Evolutionary conservation across 2,329 filamentous ascomycete genomes (phyloP), one percentile per base, ranked within the genome.

Genomic region (Colletotrichum aenigma): DNA sequence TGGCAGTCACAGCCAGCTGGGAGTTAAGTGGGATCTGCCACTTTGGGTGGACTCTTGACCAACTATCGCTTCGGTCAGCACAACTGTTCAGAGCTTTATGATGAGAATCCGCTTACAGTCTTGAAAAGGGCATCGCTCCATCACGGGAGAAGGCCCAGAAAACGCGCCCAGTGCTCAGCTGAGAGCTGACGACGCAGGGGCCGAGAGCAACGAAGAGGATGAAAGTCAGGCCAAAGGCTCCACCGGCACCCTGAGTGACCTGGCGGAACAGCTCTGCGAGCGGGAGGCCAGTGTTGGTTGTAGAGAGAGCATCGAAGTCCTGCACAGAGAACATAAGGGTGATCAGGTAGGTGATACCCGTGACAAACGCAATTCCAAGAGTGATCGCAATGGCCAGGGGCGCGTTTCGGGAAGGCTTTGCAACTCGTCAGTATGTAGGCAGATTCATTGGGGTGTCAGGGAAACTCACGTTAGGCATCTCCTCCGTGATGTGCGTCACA

Each of bases 271-370:
- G 83, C 79, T 88, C 87, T 6, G 85, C 82, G 18, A 88, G 81
- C 0, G 87, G 87, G 8, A 88, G 82, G 2, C 84, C 84, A 8
- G 86, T 88, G 66, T 82, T 82, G 12, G 85, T 87, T 6, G 79
- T 79, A 69, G 86, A 82, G 1, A 91, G 82, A 2, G 83, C 83
- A 55, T 83, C 79, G 66, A 88, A 88, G 78, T 89, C 85, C 61
- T 88, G 86, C 62, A 89, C 86, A 2, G 85, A 87, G 78, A 89
- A 90, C 84, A 90, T 89, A 66, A 91, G 86, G 9, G 84, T 83
- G 32, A 90, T 83, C 3, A 89, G 82, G 78, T 89, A 90, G n/a
- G 85, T 83, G 15, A 89, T 78, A 6, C 87, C 86, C 0, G 88
- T 90, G 62, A 84, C 79, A 69, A 90, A 89, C 7, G 87, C 89